Evolutionary conservation across 345 rosid species (phyloP), one percentile per base, ranked within the genome.

Genomic region (Hirschfeldia incana): DNA sequence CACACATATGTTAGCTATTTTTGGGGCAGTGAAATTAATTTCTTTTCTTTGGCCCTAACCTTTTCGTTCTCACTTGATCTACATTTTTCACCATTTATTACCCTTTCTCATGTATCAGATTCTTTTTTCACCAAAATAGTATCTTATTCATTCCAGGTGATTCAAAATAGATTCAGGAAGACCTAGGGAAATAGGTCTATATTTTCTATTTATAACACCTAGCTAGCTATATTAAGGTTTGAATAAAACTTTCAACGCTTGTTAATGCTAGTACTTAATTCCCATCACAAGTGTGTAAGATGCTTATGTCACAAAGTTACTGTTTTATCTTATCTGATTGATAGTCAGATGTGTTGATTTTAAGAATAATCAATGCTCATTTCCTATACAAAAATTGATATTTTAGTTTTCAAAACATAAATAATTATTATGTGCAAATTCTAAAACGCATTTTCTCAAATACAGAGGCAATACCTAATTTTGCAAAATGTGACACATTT

Each of bases 101-200:
- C 55, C 49, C 60, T 26, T 42, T 70, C 66, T 55, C 75, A 61
- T 34, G 32, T 70, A 57, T 32, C 63, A 73, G 82, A 73, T 78
- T 78, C 63, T n/a, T 32, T 73, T 78, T 78, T 73, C 77, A 78
- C 69, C 77, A 33, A 78, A 78, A 78, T 73, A 28, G 77, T 34
- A 73, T 58, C 61, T 67, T 72, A 72, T 78, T 46, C 73, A 73
- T 73, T 78, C 74, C 61, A 64, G 69, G 82, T 73, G 69, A 59
- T 67, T 67, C 78, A 67, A 67, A 66, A 66, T 17, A 59, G 62
- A 51, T 51, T 51, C 57, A 55, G 49, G 12, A 30, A 58, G 34
- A 72, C 61, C 76, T 27, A 29, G 49, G 65, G 13, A 78, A 73
- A 67, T 79, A 79, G 74, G 78, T 79, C 74, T 79, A 79, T 34